A percentile compares a stretch with the other conserved stretches of the same genome.
Evolutionary conservation across 1,284 basidiomycete species (phyloP).

Genomic region (Sporisorium iseilematis-ciliati): DNA sequence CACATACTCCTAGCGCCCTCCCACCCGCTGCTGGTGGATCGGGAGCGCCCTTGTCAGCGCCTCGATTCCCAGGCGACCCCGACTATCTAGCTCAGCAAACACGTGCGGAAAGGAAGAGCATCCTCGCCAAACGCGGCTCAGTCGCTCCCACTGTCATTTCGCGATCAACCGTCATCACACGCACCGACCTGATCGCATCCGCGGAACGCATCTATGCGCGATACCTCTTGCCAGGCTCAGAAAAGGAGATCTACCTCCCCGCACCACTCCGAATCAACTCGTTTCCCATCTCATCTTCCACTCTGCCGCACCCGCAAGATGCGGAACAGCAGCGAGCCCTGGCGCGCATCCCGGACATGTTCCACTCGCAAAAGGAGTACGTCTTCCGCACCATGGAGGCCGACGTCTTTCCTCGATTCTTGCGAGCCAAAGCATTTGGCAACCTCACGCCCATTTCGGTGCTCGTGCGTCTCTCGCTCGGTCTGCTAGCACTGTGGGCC

Average conservation of each 20-base stretch:
- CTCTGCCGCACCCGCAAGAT: conserved; percentile 77
- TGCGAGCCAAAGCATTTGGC: conserved; percentile 94
- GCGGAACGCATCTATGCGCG: conserved; percentile 95
- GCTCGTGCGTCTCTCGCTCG: conserved; percentile 78
- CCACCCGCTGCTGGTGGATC: conserved; percentile 16
- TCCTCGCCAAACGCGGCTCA: conserved; percentile 60
- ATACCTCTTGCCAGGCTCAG: conserved; percentile 79
- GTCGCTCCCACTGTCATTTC: conserved; percentile 75
- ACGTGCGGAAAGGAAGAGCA: conserved; percentile 52
- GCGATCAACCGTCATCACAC: conserved; percentile 88
- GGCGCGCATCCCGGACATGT: conserved; percentile 94
- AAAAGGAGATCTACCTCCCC: conserved; percentile 92
- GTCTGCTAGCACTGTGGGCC: conserved; percentile 89
- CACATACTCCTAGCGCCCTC: conserved; percentile 34
- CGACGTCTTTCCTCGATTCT: conserved; percentile 91
- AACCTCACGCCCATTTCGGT: conserved; percentile 92
- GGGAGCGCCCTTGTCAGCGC: conserved; percentile 34
- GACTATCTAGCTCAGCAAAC: conserved; percentile 57
- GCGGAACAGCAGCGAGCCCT: conserved; percentile 80
- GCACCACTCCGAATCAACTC: conserved; percentile 56
- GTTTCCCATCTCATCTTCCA: conserved; percentile 73
- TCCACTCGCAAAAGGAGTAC: conserved; percentile 94
- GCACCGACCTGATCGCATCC: conserved; percentile 87
- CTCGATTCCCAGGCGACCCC: conserved; percentile 66
- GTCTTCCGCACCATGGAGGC: conserved; percentile 97